phyloP scores from a whole-genome alignment of 768 basidiomycete species.

The Cystobasidium onofrii region DNA sequence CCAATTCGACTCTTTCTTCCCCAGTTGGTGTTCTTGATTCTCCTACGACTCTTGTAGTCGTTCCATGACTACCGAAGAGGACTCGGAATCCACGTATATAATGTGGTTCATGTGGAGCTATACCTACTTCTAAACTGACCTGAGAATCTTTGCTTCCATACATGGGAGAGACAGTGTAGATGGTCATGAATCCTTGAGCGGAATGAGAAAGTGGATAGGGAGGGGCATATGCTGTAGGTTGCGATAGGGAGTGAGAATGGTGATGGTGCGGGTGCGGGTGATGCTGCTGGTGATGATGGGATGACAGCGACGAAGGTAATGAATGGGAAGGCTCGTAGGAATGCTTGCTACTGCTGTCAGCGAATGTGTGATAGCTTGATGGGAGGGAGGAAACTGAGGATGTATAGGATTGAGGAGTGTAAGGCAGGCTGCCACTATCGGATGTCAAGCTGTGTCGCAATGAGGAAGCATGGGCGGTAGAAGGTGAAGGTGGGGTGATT shows the following conservation, averaged over 20 bases:
- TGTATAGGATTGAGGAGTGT: constrained; percentile 3
- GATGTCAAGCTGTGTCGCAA: background rate
- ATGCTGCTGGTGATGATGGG: background rate
- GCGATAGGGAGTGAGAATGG: too few species aligned
- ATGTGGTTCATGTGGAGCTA: constrained; percentile 10
- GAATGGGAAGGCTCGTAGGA: background rate
- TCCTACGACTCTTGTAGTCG: constrained; percentile 26
- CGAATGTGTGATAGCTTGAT: background rate
- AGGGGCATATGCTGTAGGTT: background rate
- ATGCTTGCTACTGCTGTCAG: background rate
- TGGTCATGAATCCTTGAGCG: background rate
- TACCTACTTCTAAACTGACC: constrained; percentile 15
- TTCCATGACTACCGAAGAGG: constrained; percentile 20
- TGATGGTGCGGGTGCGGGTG: too few species aligned
- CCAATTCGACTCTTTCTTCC: constrained; percentile 29
- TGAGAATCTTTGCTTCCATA: constrained; percentile 5
- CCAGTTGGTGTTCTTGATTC: constrained; percentile 17
- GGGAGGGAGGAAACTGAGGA: background rate
- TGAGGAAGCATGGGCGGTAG: background rate
- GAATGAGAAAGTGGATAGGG: background rate
- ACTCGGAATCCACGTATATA: constrained; percentile 31
- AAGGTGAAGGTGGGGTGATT: background rate
- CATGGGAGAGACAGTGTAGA: constrained; percentile 6
- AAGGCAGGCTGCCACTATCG: background rate
- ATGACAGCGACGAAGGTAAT: background rate